Evolutionary conservation across 768 basidiomycete genomes (phyloP).

Genomic region (Phylloporus sp.): DNA sequence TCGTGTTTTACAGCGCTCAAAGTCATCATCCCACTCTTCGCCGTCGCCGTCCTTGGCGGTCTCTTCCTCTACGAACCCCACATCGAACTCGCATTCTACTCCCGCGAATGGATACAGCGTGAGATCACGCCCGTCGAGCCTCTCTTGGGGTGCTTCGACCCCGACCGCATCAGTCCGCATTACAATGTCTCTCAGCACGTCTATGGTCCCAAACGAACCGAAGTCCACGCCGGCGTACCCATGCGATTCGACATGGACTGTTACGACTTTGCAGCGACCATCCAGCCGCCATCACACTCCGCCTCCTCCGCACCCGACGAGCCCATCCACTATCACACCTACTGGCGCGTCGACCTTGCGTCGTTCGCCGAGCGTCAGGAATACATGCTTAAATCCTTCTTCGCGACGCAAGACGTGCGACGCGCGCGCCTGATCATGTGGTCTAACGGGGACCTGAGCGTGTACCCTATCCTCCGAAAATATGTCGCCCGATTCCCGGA

Average conservation of each 20-base stretch:
- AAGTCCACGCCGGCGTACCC: slow-evolving; percentile 76
- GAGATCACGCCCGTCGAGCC: slow-evolving; percentile 66
- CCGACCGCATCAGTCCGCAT: slow-evolving; percentile 48
- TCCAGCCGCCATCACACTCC: slow-evolving; percentile 35
- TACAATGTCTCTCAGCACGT: slow-evolving; percentile 67
- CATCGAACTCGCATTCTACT: slow-evolving; percentile 78
- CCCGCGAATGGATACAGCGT: slow-evolving; percentile 63
- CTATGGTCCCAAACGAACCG: slow-evolving; percentile 60
- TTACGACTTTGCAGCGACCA: slow-evolving; percentile 86
- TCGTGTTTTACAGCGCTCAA: slow-evolving; percentile 39
- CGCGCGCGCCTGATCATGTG: slow-evolving; percentile 71
- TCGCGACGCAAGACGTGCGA: slow-evolving; percentile 81
- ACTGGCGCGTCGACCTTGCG: slow-evolving; percentile 89
- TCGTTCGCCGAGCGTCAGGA: slow-evolving; percentile 80
- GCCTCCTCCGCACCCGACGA: slow-evolving; percentile 30
- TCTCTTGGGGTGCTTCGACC: slow-evolving; percentile 71
- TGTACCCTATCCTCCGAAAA: slow-evolving; percentile 50
- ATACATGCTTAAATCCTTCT: slow-evolving; percentile 88
- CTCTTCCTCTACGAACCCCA: slow-evolving; percentile 74
- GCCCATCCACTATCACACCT: slow-evolving; percentile 77
- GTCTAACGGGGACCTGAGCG: slow-evolving; percentile 78
- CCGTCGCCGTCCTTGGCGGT: slow-evolving; percentile 40
- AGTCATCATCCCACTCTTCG: slow-evolving; percentile 35
- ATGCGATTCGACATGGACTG: slow-evolving; percentile 83
- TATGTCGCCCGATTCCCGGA: slow-evolving; percentile 64